Evolutionary conservation across 805 yeast genomes (phyloP).

Genomic region (Schwanniomyces vanrijiae): DNA sequence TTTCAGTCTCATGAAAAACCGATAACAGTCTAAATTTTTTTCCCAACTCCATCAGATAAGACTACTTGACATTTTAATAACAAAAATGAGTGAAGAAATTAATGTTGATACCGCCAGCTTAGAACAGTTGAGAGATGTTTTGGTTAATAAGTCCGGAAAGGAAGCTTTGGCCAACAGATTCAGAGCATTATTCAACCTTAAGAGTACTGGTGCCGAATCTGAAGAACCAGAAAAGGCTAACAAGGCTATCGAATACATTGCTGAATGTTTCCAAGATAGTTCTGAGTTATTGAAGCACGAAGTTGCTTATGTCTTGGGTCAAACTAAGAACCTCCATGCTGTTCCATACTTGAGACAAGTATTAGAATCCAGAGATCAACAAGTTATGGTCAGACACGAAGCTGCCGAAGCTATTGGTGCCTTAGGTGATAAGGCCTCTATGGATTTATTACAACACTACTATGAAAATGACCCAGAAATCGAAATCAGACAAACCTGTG

Average conservation of each 20-base stretch:
- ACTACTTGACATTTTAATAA: not conserved
- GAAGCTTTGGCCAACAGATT: constrained; percentile 82
- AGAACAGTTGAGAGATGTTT: constrained; percentile 71
- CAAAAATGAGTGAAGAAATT: constrained; percentile 30
- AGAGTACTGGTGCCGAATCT: constrained; percentile 80
- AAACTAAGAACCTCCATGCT: constrained; percentile 80
- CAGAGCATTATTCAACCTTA: constrained; percentile 90
- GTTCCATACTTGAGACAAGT: constrained; percentile 76
- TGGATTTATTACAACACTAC: constrained; percentile 65
- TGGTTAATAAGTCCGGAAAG: constrained; percentile 64
- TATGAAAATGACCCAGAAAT: constrained; percentile 71
- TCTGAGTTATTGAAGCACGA: constrained; percentile 95
- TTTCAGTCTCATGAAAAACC: not conserved
- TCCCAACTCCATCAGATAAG: not conserved
- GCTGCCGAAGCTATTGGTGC: constrained; percentile 99
- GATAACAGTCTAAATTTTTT: not conserved
- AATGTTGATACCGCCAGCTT: constrained; percentile 45
- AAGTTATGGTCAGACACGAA: constrained; percentile 97
- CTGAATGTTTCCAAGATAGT: constrained; percentile 75
- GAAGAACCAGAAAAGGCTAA: constrained; percentile 52
- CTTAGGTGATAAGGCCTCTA: constrained; percentile 74
- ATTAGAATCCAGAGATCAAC: constrained; percentile 65
- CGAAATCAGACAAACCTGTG: constrained; percentile 96
- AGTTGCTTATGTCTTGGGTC: constrained; percentile 96
- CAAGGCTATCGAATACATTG: constrained; percentile 76